These are phyloP conservation scores for Coccinonectria pachysandricola DNA, from an alignment of 2,329 filamentous ascomycete genomes.

Conservation along the genomic window DNA sequence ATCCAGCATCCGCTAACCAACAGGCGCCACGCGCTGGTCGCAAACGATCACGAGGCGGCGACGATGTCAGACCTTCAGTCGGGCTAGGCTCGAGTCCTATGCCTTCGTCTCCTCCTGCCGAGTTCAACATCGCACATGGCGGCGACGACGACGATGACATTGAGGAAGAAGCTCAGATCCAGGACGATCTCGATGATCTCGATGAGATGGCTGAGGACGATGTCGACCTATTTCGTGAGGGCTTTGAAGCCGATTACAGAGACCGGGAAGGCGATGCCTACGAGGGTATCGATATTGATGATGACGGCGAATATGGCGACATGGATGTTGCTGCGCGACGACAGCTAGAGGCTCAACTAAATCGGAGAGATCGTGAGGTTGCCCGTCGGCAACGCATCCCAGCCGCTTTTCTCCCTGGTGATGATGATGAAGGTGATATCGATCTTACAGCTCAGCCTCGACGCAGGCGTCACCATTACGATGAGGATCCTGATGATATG, in stretches of 20 bases:
- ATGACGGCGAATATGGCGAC: conserved; percentile 63
- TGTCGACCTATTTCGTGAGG: conserved; percentile 66
- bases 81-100: conserved; percentile 49
- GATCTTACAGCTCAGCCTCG: conserved; percentile 81
- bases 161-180: conserved; percentile 59
- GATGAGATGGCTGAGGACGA: conserved; percentile 77
- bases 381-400: conserved; percentile 57
- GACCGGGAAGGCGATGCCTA: conserved; percentile 59
- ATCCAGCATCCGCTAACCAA: conserved; percentile 75
- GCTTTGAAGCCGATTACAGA: conserved; percentile 62
- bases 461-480: conserved; percentile 78
- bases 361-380: conserved; percentile 63
- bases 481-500: conserved; percentile 87
- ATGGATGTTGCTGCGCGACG: conserved; percentile 58
- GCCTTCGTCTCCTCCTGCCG: conserved; percentile 53
- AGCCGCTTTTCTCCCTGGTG: conserved; percentile 64
- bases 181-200: conserved; percentile 65
- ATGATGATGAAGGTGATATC: conserved; percentile 75
- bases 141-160: conserved; percentile 62
- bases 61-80: conserved; percentile 41
- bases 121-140: conserved; percentile 53
- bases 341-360: conserved; percentile 61
- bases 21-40: conserved; percentile 45
- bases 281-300: conserved; percentile 62
- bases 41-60: conserved; percentile 45